Evolutionary conservation across 2,329 filamentous ascomycete genomes (phyloP), one percentile per base, ranked within the genome.

Genomic region (Macrophomina tecta): DNA sequence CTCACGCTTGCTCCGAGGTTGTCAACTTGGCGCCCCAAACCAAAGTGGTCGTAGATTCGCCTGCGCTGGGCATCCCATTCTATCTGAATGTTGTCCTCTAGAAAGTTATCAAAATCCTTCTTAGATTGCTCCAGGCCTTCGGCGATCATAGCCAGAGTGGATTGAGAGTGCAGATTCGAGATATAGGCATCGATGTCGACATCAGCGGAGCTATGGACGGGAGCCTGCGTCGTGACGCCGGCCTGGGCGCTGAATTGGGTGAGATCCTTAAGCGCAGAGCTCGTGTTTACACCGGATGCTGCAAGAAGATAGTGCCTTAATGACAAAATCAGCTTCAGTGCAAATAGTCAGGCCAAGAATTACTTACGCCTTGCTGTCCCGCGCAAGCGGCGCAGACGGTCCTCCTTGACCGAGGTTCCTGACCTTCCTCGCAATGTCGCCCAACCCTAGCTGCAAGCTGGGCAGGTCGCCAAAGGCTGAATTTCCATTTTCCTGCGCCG

Each of bases 61-160:
- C 91, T 92, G 69, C 94, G 90, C 81, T 98, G 94, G 16, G 91
- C 90, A 72, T 97, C 94, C 94, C 95, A 98, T 77, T 98, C 93
- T 83, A 97, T 90, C 36, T 93, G 92, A 60, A 98, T 89, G 75
- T 97, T 96, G 73, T 97, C 94, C 77, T 98, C 94, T 66, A 99
- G 84, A 77, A 97, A 98, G 68, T 88, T 87, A 77, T 99, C 94
- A 76, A 99, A 98, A 75, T 98, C 95, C 66, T 89, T 89, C 68
- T 94, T 90, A 4, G 94, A 95, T 74, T 94, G 89, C 74, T 94
- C 90, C 69, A 98, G 84, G n/a, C 93, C 92, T 76, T 97, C 93
- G 40, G 91, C 87, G 72, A 97, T 94, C 87, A 97, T 94, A 74
- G 91, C 93, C 67, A 97, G 84, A 4, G 94, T 95, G 18, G 93